phyloP scores from a whole-genome alignment of 2,329 filamentous ascomycete species.

The Neofusicoccum umdonicola region DNA sequence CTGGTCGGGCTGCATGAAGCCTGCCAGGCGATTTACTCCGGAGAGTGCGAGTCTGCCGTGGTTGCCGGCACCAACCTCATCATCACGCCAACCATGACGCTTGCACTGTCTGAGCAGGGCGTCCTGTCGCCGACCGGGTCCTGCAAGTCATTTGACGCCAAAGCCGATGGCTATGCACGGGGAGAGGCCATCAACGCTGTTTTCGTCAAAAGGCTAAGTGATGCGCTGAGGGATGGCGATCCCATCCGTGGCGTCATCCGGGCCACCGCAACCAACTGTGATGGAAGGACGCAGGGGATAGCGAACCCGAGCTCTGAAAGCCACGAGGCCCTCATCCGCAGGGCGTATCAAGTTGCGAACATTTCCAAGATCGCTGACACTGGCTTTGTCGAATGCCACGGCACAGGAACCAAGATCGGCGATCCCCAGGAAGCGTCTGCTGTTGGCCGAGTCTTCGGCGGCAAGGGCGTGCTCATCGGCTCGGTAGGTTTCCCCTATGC shows the following conservation, averaged over 20 bases:
- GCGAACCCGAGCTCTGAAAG: constrained; percentile 22
- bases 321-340: constrained; percentile 31
- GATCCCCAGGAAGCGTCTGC: constrained; percentile 24
- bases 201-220: constrained; percentile 29
- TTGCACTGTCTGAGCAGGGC: constrained; percentile 34
- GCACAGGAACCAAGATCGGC: constrained; percentile 21
- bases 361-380: not conserved
- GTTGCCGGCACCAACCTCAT: constrained; percentile 41
- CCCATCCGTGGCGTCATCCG: constrained; percentile 36
- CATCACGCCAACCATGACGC: constrained; percentile 30
- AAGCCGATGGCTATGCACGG: constrained; percentile 35
- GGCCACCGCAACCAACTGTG: constrained; percentile 23
- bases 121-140: constrained; percentile 33
- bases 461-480: constrained; percentile 19
- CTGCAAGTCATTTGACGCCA: constrained; percentile 32
- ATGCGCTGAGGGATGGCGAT: constrained; percentile 34
- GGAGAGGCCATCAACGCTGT: constrained; percentile 37
- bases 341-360: constrained; percentile 27
- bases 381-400: constrained; percentile 20
- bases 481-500: constrained; percentile 14
- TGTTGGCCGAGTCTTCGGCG: not conserved
- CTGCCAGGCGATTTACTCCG: constrained; percentile 28
- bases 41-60: constrained; percentile 32
- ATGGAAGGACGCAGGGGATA: constrained; percentile 27
- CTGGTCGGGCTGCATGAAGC: constrained; percentile 39